Percentiles rank a stretch among this genome's conserved stretches.
phyloP scores from a whole-genome alignment of 192 early-diverging fungal species.

The Umbelopsis ramanniana region DNA sequence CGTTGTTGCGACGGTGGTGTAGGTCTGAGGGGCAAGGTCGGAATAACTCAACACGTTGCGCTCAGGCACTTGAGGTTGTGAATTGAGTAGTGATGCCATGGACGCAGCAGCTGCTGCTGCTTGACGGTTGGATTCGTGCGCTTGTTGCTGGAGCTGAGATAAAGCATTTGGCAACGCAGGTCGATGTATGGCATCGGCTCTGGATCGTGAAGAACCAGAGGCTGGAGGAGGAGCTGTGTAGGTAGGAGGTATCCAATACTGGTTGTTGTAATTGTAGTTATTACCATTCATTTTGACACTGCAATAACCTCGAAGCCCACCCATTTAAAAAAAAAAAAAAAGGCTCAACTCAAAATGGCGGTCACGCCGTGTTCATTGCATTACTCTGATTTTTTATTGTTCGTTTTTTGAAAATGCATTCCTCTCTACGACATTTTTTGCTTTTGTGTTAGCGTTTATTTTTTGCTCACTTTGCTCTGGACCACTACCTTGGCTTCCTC shows the following conservation, averaged over 20 bases:
- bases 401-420: too few relatives aligned
- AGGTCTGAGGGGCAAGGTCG: background rate
- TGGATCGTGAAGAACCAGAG: background rate
- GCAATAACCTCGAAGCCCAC: background rate
- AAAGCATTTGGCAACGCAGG: conserved; percentile 2
- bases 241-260: conserved; percentile 1
- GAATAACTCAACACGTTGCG: conserved; percentile 20
- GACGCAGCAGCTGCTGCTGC: conserved; percentile 33
- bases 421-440: background rate
- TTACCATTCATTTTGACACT: background rate
- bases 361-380: background rate
- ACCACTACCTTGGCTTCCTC: conserved; percentile 27
- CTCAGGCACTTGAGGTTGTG: background rate
- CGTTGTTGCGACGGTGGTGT: background rate
- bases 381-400: background rate
- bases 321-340: background rate
- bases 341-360: background rate
- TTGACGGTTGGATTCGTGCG: conserved; percentile 9
- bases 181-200: background rate
- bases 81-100: background rate
- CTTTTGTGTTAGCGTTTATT: conserved; percentile 5
- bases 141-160: conserved; percentile 28
- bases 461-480: conserved; percentile 2
- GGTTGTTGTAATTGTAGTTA: background rate
- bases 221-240: background rate